Conservation (phyloP, 805 yeast species). For the Candida coleopterorum region DNA sequence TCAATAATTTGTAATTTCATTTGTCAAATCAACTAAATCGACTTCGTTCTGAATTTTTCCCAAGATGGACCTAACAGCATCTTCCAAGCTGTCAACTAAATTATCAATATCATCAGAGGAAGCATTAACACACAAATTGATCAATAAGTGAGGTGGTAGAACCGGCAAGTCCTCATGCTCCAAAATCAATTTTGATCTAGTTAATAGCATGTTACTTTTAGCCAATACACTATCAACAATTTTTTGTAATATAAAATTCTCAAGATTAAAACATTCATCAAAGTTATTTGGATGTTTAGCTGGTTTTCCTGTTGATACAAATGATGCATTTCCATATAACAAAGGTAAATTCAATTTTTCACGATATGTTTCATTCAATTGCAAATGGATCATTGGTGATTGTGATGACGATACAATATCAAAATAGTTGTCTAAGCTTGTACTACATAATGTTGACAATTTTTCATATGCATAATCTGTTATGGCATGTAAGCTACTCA, state of each 20-base stretch:
- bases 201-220: conserved; percentile 52
- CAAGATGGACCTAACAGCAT: conserved; percentile 20
- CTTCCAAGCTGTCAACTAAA: conserved; percentile 19
- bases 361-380: conserved; percentile 47
- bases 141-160: conserved; percentile 31
- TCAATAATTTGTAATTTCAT: conserved; percentile 20
- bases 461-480: conserved; percentile 32
- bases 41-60: conserved; percentile 15
- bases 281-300: conserved; percentile 39
- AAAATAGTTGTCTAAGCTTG: conserved; percentile 30
- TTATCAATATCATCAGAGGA: conserved; percentile 22
- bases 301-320: conserved; percentile 41
- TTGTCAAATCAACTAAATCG: conserved; percentile 24
- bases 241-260: conserved; percentile 58
- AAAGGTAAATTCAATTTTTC: conserved; percentile 42
- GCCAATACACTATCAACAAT: conserved; percentile 55
- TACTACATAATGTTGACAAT: conserved; percentile 29
- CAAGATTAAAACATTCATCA: conserved; percentile 44
- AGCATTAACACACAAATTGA: conserved; percentile 28
- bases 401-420: conserved; percentile 50
- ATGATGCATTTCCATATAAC: conserved; percentile 44
- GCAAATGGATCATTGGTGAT: conserved; percentile 70
- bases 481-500: conserved; percentile 37
- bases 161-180: conserved; percentile 71
- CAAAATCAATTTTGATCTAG: conserved; percentile 58